Conservation (phyloP, 345 rosid genomes). For the Populus simonii region DNA sequence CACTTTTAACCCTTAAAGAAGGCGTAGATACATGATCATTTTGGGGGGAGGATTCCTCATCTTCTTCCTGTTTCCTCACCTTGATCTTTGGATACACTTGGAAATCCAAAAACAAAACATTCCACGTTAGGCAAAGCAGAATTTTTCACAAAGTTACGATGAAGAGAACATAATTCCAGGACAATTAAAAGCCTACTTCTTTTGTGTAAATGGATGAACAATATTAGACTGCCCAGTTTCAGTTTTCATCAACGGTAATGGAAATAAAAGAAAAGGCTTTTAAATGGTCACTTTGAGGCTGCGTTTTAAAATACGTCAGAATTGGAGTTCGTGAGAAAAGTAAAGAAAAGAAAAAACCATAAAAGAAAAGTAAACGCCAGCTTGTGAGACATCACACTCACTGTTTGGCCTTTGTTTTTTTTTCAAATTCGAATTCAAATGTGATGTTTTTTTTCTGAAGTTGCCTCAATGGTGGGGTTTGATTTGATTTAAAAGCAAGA, state of each 20-base stretch:
- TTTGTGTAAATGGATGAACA: no score
- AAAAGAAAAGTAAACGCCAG: not conserved
- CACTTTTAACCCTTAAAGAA: constrained; percentile 9
- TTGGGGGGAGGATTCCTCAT: constrained; percentile 3
- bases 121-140: no score
- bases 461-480: no score
- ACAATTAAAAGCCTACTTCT: no score
- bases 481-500: not conserved
- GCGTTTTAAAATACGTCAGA: no score
- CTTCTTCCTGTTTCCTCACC: constrained; percentile 22
- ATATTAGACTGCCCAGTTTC: no score
- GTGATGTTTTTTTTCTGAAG: not conserved
- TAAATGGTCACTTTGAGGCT: no score
- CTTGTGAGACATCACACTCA: not conserved
- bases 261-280: no score
- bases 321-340: not conserved
- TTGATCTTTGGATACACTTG: constrained; percentile 37
- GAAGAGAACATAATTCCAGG: not conserved
- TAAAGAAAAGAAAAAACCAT: not conserved
- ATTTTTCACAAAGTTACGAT: not conserved
- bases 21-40: constrained; percentile 1
- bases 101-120: constrained; percentile 7
- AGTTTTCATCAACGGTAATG: no score
- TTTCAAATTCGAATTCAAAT: constrained; percentile 13
- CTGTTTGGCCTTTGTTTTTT: not conserved